Percentiles rank a stretch among this genome's conserved stretches.
These are phyloP conservation scores for Solanum bukasovii DNA, from an alignment of 257 asterid species.

Conservation along the genomic window DNA sequence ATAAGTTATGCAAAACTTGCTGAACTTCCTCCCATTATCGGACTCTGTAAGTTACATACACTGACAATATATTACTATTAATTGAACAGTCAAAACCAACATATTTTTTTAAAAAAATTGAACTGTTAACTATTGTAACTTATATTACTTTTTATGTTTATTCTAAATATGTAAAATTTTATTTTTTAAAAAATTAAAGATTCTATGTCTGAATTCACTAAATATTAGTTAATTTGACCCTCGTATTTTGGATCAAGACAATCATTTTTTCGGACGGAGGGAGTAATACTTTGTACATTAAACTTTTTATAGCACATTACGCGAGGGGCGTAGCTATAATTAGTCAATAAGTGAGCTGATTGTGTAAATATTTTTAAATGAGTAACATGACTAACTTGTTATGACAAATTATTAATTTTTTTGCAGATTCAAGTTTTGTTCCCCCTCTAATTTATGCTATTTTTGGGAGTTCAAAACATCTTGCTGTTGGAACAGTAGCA, in stretches of 20 bases:
- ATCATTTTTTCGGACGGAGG: too few species aligned
- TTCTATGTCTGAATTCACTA: too few species aligned
- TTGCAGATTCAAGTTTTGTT: conserved; percentile 71
- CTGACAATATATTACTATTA: not conserved
- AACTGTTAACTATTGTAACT: not conserved
- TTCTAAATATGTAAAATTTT: not conserved
- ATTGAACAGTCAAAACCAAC: not conserved
- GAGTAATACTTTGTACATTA: not conserved
- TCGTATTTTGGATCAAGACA: too few species aligned
- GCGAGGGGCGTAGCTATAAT: not conserved
- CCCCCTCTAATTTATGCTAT: conserved; percentile 68
- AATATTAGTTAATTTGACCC: not conserved
- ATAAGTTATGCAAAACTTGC: conserved; percentile 86
- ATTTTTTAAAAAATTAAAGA: too few species aligned
- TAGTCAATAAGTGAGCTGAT: not conserved
- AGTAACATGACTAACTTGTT: not conserved
- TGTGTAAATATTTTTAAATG: not conserved
- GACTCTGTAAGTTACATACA: conserved; percentile 46
- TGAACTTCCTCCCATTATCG: conserved; percentile 61
- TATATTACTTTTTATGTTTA: not conserved
- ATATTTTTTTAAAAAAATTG: not conserved
- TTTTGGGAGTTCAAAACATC: conserved; percentile 69
- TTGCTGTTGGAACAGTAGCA: conserved; percentile 89
- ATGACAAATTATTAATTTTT: not conserved
- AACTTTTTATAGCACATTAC: not conserved